Evolutionary conservation across 2,329 filamentous ascomycete genomes (phyloP).

Genomic region (Venturia oleaginea): DNA sequence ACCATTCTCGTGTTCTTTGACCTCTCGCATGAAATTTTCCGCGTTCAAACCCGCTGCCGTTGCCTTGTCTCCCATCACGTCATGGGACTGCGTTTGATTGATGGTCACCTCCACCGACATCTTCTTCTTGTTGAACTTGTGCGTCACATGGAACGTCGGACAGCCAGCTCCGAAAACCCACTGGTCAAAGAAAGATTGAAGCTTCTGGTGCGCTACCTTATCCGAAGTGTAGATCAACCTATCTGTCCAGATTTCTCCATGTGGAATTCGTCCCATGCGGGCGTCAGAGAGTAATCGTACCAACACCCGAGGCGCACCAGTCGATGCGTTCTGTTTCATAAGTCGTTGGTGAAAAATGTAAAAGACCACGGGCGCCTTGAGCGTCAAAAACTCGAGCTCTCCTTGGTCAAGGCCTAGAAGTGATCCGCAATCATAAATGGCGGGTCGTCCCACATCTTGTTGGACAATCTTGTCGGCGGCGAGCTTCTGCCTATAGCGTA

Average conservation of each 20-base stretch:
- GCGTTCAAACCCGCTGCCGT: conserved; percentile 46
- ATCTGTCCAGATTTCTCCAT: conserved; percentile 62
- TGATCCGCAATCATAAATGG: conserved; percentile 70
- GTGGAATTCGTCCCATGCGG: conserved; percentile 67
- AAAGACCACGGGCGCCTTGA: conserved; percentile 84
- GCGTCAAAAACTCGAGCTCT: conserved; percentile 80
- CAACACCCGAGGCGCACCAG: conserved; percentile 76
- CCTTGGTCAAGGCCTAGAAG: conserved; percentile 70
- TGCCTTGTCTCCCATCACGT: conserved; percentile 22
- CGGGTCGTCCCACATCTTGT: conserved; percentile 71
- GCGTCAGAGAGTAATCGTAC: conserved; percentile 78
- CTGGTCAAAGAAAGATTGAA: conserved; percentile 87
- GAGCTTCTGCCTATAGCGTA: conserved; percentile 79
- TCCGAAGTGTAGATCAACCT: conserved; percentile 79
- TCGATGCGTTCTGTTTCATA: conserved; percentile 76
- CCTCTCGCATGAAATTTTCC: conserved; percentile 70
- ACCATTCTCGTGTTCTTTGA: conserved; percentile 66
- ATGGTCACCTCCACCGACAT: conserved; percentile 89
- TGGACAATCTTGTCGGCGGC: conserved; percentile 75
- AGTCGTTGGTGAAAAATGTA: conserved; percentile 90
- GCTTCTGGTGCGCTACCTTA: conserved; percentile 74
- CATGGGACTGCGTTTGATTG: conserved; percentile 56
- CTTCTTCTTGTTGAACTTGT: conserved; percentile 96
- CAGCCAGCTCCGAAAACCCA: conserved; percentile 88
- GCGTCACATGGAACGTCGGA: conserved; percentile 75